Evolutionary conservation across 441 rosid species (phyloP), one percentile per base, ranked within the genome.

Genomic region (Populus hybrid): DNA sequence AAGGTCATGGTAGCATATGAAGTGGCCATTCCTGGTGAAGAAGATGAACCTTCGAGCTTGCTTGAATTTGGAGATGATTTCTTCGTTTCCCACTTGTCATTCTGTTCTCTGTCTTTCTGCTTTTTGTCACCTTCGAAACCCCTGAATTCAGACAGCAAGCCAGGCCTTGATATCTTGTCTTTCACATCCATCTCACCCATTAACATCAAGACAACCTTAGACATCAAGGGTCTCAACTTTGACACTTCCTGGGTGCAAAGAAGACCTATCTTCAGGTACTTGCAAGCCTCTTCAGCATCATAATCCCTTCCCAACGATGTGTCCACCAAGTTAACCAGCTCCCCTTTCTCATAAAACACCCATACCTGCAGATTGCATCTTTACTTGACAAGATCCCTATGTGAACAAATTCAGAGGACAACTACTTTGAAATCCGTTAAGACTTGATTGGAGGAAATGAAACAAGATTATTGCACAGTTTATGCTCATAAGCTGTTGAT

Each of bases 231-330:
- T 38, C 95, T 81, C 50, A 80, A 84, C 78, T 84, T 87, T 18
- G 93, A 85, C 81, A 57, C 66, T 46, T 88, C 90, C 78, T 91
- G 94, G 63, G 90, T 89, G 90, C 94, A 89, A 16, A 91, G 85
- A 63, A 91, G 90, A 8, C 87, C 90, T 61, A 91, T 84, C 84
- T 86, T 91, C 69, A 91, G 73, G 84, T 75, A 91, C 64, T 69
- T 87, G 71, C 78, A 71, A 67, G 86, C 90, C 79, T 88, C 94
- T 78, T 84, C 88, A 10, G 36, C 63, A 6, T 87, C 81, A 18
- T 57, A 83, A 70, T 87, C 84, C 8, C 71, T 85, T 3, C 71
- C 53, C 79, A 88, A 21, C 28, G 84, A 79, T 24, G 78, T 0
- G 70, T 88, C 94, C 1, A 82, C 87, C 78, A 87, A 38, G 8